Evolutionary conservation across 495 filamentous ascomycete species (phyloP).

Genomic region (Hyaloscypha finlandica): DNA sequence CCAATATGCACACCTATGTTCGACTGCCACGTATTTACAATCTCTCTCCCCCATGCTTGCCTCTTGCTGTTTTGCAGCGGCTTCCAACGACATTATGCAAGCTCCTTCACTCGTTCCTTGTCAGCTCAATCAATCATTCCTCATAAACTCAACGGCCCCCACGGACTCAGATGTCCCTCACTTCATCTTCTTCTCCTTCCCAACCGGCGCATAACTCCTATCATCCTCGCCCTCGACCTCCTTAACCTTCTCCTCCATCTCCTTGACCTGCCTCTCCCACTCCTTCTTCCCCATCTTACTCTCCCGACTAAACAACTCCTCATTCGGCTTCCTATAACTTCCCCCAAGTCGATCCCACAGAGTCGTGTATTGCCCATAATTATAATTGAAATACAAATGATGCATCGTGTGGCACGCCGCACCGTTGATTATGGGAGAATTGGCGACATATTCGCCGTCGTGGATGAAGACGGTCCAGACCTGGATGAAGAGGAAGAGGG

Average conservation of each 20-base stretch:
- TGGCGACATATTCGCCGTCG: conserved; percentile 92
- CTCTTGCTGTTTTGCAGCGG: no score
- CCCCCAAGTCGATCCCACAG: conserved; percentile 91
- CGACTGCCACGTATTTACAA: no score
- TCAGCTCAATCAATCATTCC: no score
- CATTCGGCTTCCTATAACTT: conserved; percentile 86
- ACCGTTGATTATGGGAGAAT: conserved; percentile 87
- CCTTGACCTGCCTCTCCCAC: conserved; percentile 78
- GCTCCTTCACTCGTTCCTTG: no score
- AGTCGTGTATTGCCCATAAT: conserved; percentile 96
- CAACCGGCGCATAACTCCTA: conserved; percentile 56
- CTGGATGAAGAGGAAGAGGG: conserved; percentile 89
- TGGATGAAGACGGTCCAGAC: conserved; percentile 98
- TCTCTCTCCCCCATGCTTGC: no score
- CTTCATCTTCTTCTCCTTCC: conserved; percentile 18
- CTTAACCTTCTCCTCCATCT: conserved; percentile 84
- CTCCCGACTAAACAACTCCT: conserved; percentile 83
- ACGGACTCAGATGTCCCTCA: no score
- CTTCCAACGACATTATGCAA: no score
- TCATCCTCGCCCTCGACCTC: conserved; percentile 90
- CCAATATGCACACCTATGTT: no score
- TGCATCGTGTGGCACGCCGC: conserved; percentile 97
- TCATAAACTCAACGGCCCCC: no score
- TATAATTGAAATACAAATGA: conserved; percentile 98
- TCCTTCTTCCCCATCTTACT: conserved; percentile 82